Base-by-base conservation (phyloP, 2,329 filamentous ascomycete genomes). In the Botryotinia convoluta region DNA sequence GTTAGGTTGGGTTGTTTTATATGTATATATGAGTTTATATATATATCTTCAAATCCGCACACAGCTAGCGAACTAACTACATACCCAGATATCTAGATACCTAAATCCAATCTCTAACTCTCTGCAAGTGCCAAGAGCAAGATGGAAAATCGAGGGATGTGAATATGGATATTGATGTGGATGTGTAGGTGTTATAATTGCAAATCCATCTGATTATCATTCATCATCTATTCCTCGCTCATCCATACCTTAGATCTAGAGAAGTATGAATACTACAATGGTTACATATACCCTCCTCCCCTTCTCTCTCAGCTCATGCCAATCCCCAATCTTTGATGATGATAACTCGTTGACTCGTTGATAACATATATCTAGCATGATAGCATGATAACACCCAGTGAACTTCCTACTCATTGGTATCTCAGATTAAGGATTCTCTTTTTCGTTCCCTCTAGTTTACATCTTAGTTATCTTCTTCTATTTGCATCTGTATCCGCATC, bases 91-190 rank as follows among this genome's bases (percentile, higher is more conserved):
- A n/a, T n/a, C n/a, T n/a, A n/a, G n/a, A n/a, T n/a, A n/a, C n/a
- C n/a, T n/a, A n/a, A n/a, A n/a, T n/a, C n/a, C n/a, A n/a, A n/a
- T n/a, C 39, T 7, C 42, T 18, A 14, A 9, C 20, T 44, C 42
- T 44, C 42, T 20, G 44, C 44, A 45, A 39, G 37, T 39, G 10
- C 37, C 1, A 39, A 44, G 20, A 45, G 8, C 44, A 45, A 45
- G 20, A 45, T 22, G 3, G 9, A 45, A 0, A 7, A 7, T 22
- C 9, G 20, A 0, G 0, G 44, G 44, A 45, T 45, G 9, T 45
- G 44, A 0, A 9, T 4, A 0, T 20, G 7, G 6, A 18, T 20
- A 18, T 42, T n/a, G n/a, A 1, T 42, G 14, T 42, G 16, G 4
- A 42, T 42, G 7, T 44, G 7, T 45, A 45, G 44, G 7, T 9